Percentiles rank a stretch among this genome's conserved stretches.
phyloP scores from a whole-genome alignment of 2,329 filamentous ascomycete species.

The Pestalotiopsis sp. region DNA sequence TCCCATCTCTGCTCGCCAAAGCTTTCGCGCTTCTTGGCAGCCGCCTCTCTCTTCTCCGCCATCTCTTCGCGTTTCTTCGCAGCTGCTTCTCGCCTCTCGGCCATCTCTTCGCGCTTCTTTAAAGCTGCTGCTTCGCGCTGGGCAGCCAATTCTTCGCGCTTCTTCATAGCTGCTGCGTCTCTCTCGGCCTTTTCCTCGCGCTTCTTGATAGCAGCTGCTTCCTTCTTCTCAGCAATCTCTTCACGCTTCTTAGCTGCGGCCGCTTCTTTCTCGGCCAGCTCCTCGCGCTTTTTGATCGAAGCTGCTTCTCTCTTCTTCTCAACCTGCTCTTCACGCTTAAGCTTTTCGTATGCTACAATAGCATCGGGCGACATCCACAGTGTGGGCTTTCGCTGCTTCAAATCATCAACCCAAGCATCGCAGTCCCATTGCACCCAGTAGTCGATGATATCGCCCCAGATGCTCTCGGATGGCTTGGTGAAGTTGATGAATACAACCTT shows the following conservation, averaged over 20 bases:
- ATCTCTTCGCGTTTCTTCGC: conserved; percentile 20
- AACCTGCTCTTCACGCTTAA: conserved; percentile 34
- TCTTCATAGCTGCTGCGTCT: not conserved
- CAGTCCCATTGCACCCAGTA: conserved; percentile 78
- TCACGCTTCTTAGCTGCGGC: conserved; percentile 4
- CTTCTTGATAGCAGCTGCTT: not conserved
- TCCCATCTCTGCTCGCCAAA: conserved; percentile 10
- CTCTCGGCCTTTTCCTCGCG: not conserved
- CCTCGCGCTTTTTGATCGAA: conserved; percentile 9
- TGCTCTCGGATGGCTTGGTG: conserved; percentile 71
- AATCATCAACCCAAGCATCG: conserved; percentile 70
- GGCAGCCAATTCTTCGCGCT: not conserved
- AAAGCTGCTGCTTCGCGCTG: not conserved
- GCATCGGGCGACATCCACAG: conserved; percentile 59
- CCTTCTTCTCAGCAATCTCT: not conserved
- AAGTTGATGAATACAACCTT: conserved; percentile 75
- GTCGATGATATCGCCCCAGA: conserved; percentile 74
- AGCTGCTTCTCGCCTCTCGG: conserved; percentile 11
- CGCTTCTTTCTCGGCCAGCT: not conserved
- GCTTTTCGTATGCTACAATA: conserved; percentile 41
- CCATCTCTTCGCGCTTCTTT: conserved; percentile 32
- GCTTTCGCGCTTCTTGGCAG: conserved; percentile 9
- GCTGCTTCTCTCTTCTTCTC: conserved; percentile 13
- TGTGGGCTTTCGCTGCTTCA: conserved; percentile 60
- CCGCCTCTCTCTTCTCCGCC: conserved; percentile 6